Conservation (phyloP, 2,329 filamentous ascomycete genomes). For the Paraphaeosphaeria sporulosa region DNA sequence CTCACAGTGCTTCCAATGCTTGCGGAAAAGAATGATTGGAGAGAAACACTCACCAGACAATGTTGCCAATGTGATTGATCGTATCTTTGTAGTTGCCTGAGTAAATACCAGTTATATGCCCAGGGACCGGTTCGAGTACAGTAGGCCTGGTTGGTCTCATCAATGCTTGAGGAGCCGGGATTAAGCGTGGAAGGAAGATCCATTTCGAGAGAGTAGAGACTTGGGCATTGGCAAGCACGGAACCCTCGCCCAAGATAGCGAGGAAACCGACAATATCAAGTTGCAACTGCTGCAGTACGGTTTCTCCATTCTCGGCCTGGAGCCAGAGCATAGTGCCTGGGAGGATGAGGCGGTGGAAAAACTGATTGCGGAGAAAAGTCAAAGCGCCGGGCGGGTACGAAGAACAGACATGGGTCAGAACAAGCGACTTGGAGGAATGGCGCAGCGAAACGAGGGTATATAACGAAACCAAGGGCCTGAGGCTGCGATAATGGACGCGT, state of each 20-base stretch:
- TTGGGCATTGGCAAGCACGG: slow-evolving; percentile 58
- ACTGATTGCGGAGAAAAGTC: slow-evolving; percentile 15
- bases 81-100: slow-evolving; percentile 57
- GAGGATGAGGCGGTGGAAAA: slow-evolving; percentile 3
- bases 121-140: slow-evolving; percentile 51
- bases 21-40: slow-evolving; percentile 12
- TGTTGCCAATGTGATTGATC: slow-evolving; percentile 59
- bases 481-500: slow-evolving; percentile 25
- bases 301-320: slow-evolving; percentile 31
- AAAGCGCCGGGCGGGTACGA: slow-evolving; percentile 21
- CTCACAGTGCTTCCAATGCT: too few relatives aligned
- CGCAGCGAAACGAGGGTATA: slow-evolving; percentile 24
- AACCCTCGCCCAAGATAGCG: slow-evolving; percentile 62
- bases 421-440: slow-evolving; percentile 18
- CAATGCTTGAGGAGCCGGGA: slow-evolving; percentile 60
- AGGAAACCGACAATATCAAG: slow-evolving; percentile 65
- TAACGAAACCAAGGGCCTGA: slow-evolving; percentile 23
- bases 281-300: slow-evolving; percentile 51
- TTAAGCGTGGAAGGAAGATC: slow-evolving; percentile 58
- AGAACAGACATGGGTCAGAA: slow-evolving; percentile 30
- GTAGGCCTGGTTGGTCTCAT: slow-evolving; percentile 55
- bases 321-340: slow-evolving; percentile 47
- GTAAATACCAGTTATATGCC: slow-evolving; percentile 54
- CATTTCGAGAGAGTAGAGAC: slow-evolving; percentile 59
- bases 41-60: slow-evolving; percentile 50